phyloP scores from a whole-genome alignment of 345 rosid genomes.

The Pseudoturritis turrita region DNA sequence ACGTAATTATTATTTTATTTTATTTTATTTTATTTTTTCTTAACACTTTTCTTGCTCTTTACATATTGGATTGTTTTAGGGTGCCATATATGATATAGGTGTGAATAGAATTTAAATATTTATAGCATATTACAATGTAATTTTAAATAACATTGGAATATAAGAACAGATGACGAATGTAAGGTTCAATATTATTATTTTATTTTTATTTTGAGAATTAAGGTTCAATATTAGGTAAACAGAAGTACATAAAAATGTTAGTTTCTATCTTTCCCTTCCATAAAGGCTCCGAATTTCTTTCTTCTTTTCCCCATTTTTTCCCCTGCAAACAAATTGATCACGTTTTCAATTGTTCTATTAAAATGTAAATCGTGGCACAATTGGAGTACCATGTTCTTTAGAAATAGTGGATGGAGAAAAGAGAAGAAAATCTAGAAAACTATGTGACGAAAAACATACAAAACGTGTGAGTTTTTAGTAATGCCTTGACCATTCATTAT shows the following conservation, averaged over 20 bases:
- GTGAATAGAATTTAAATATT: not conserved
- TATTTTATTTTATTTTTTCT: no score
- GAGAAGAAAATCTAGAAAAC: conserved; percentile 5
- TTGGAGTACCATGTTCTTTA: conserved; percentile 8
- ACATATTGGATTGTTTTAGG: conserved; percentile 3
- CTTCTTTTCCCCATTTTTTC: conserved; percentile 19
- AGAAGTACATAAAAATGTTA: conserved; percentile 25
- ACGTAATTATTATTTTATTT: no score
- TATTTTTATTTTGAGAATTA: no score
- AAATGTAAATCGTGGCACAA: conserved; percentile 21
- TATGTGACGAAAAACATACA: not conserved
- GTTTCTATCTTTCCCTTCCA: conserved; percentile 25
- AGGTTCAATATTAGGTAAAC: conserved; percentile 29
- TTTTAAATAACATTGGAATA: conserved; percentile 1
- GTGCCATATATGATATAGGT: conserved; percentile 17
- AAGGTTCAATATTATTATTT: no score
- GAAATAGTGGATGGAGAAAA: conserved; percentile 15
- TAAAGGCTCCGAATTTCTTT: conserved; percentile 27
- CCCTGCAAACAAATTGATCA: conserved; percentile 1
- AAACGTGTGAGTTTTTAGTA: conserved; percentile 20
- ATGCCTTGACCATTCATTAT: conserved; percentile 15
- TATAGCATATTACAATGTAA: not conserved
- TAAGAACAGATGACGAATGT: conserved; percentile 11
- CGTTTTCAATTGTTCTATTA: conserved; percentile 27
- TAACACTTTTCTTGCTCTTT: no score